A percentile compares a stretch with the other conserved stretches of the same genome.
Evolutionary conservation across 116 monocot species (phyloP).

Genomic region (Phalaenopsis hybrid): DNA sequence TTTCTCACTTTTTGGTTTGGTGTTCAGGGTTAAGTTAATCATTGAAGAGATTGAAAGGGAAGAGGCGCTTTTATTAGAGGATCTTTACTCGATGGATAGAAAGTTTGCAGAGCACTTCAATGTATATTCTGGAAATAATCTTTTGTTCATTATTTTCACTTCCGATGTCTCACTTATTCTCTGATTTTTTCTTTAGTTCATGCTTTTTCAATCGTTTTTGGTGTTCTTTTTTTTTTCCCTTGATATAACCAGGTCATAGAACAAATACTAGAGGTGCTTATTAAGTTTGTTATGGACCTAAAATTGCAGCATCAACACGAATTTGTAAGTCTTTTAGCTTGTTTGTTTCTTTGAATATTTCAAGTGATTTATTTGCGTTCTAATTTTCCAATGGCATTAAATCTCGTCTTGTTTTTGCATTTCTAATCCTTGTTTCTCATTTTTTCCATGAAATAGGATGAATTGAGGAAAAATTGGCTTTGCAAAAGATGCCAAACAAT

Average conservation of each 20-base stretch:
- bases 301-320: constrained; percentile 91
- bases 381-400: constrained; percentile 2
- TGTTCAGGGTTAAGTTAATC: constrained; percentile 71
- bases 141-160: constrained; percentile 7
- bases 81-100: constrained; percentile 94
- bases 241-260: constrained; percentile 60
- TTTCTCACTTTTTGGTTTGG: too few species aligned
- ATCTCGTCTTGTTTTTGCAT: background rate
- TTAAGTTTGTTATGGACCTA: constrained; percentile 90
- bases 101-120: constrained; percentile 95
- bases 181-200: background rate
- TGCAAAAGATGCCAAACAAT: constrained; percentile 96
- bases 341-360: constrained; percentile 10
- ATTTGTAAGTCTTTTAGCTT: constrained; percentile 55
- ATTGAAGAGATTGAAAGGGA: constrained; percentile 92
- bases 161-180: constrained; percentile 4
- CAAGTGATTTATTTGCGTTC: background rate
- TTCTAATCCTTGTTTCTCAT: constrained; percentile 5
- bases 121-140: constrained; percentile 34
- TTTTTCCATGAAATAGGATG: constrained; percentile 51
- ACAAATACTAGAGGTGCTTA: constrained; percentile 81
- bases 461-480: constrained; percentile 87
- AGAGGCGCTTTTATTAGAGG: constrained; percentile 76
- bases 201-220: background rate
- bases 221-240: background rate